These are phyloP conservation scores for Umbilicus rupestris DNA, from an alignment of 164 flowering plant genomes.

Conservation along the genomic window DNA sequence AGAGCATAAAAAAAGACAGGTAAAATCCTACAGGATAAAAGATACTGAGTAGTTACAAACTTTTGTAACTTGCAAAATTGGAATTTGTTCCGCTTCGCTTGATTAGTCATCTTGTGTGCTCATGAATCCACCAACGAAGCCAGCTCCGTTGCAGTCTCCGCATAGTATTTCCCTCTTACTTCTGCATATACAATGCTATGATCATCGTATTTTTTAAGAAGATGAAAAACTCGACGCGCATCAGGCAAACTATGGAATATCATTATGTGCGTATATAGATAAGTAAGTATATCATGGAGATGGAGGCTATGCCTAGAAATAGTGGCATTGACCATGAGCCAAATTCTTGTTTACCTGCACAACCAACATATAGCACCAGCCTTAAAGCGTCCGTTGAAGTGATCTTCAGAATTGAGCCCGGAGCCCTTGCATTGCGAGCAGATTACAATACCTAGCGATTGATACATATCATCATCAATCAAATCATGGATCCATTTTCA, in stretches of 20 bases:
- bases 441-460: slow-evolving; percentile 36
- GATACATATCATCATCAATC: slow-evolving; percentile 1
- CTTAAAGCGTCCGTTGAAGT: slow-evolving; percentile 74
- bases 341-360: slow-evolving; percentile 48
- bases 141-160: slow-evolving; percentile 88
- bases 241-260: neutral
- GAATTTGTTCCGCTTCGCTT: no score
- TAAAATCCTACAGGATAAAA: neutral
- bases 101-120: slow-evolving; percentile 51
- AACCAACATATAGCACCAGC: slow-evolving; percentile 87
- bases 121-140: slow-evolving; percentile 81
- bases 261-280: no score
- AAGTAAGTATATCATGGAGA: no score
- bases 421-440: slow-evolving; percentile 80
- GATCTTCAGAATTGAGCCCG: slow-evolving; percentile 67
- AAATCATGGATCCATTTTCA: neutral
- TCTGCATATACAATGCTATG: slow-evolving; percentile 22
- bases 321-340: neutral
- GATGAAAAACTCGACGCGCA: neutral
- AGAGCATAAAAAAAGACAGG: no score
- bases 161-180: slow-evolving; percentile 71
- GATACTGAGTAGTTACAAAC: neutral
- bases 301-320: no score
- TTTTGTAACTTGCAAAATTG: neutral
- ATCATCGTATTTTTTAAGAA: neutral